Conservation (phyloP, 495 filamentous ascomycete species). For the Penicillium crystallinum region DNA sequence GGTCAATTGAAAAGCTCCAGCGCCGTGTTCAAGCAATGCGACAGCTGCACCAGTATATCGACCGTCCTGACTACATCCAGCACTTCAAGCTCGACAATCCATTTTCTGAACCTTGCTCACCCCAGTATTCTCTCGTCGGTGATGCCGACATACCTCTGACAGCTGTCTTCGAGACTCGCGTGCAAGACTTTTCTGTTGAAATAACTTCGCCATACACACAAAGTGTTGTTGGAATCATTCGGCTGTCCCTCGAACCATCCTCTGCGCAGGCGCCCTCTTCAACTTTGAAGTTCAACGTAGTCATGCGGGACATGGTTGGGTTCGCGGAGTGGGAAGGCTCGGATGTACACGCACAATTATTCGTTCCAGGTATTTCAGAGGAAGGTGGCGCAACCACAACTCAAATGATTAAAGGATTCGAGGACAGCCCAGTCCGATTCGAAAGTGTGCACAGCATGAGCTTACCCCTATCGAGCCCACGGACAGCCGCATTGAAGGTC, state of each 20-base stretch:
- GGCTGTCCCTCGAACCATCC: conserved; percentile 87
- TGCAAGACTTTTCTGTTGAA: conserved; percentile 90
- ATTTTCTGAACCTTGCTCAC: conserved; percentile 83
- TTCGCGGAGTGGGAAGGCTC: conserved; percentile 96
- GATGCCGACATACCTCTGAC: conserved; percentile 91
- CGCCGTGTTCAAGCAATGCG: conserved; percentile 85
- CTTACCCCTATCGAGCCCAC: conserved; percentile 78
- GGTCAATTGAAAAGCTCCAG: conserved; percentile 91
- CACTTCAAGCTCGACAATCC: conserved; percentile 58
- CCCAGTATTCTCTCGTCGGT: conserved; percentile 86
- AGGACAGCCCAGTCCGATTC: conserved; percentile 90
- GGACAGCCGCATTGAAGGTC: conserved; percentile 71
- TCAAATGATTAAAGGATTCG: conserved; percentile 89
- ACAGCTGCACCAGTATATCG: conserved; percentile 92
- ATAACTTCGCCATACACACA: conserved; percentile 89
- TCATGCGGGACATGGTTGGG: conserved; percentile 95
- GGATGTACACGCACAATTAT: conserved; percentile 92
- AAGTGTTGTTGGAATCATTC: conserved; percentile 81
- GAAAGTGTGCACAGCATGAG: conserved; percentile 99
- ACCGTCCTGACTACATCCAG: conserved; percentile 88
- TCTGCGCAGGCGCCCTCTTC: conserved; percentile 87
- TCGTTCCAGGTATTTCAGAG: conserved; percentile 87
- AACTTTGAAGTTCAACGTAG: conserved; percentile 96
- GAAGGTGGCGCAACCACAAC: conserved; percentile 91
- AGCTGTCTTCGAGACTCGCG: conserved; percentile 90